These are phyloP conservation scores for Chalciporus pseudorubinellus DNA, from an alignment of 768 basidiomycete species.

Conservation along the genomic window DNA sequence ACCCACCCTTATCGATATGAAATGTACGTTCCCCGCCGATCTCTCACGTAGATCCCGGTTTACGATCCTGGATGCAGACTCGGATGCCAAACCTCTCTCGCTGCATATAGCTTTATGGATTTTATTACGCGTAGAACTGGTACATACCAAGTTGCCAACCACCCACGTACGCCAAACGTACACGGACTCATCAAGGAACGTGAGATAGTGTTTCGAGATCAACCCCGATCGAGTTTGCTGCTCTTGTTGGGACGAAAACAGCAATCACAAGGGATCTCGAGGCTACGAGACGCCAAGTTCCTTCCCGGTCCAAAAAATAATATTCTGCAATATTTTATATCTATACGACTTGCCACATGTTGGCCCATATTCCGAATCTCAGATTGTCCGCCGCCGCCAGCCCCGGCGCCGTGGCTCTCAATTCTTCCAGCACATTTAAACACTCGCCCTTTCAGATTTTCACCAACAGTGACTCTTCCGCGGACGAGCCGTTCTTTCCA, in stretches of 20 bases:
- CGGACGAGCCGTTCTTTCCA: too few relatives aligned
- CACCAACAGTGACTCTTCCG: too few relatives aligned
- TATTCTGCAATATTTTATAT: slow-evolving; percentile 4
- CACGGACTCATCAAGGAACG: slow-evolving; percentile 16
- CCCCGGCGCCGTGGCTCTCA: not conserved
- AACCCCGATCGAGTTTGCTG: not conserved
- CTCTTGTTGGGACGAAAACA: slow-evolving; percentile 28
- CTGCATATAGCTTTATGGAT: not conserved
- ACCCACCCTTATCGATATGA: not conserved
- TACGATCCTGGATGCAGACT: not conserved
- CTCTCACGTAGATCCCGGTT: slow-evolving; percentile 2
- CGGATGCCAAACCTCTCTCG: not conserved
- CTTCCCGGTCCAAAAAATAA: not conserved
- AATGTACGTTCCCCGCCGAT: slow-evolving; percentile 16
- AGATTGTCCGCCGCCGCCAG: not conserved
- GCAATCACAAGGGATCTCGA: slow-evolving; percentile 19
- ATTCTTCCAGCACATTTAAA: not conserved
- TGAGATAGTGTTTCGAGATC: slow-evolving; percentile 17
- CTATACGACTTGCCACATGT: slow-evolving; percentile 7
- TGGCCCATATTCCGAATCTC: not conserved
- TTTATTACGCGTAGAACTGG: not conserved
- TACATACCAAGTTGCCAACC: not conserved
- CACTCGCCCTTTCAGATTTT: not conserved
- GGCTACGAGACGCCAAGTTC: slow-evolving; percentile 2
- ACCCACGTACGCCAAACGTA: not conserved